Conservation (phyloP, 441 rosid species). For the Daphne laureola region DNA sequence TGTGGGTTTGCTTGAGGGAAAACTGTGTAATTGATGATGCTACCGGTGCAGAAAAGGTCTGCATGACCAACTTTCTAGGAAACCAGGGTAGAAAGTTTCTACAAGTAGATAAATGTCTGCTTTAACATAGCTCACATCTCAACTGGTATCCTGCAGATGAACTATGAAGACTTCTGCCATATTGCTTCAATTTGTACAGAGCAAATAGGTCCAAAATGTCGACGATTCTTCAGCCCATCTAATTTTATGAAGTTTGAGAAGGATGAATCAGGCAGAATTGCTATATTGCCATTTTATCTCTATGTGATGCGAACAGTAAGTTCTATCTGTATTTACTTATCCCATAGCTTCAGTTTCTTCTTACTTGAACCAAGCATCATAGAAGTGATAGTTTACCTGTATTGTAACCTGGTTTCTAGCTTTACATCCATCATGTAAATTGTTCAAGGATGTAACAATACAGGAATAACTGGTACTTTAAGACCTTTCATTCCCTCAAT, state of each 20-base stretch:
- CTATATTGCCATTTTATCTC: conserved; percentile 92
- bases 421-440: no score
- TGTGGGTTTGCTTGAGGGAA: conserved; percentile 98
- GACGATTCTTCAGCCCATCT: conserved; percentile 95
- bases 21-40: conserved; percentile 98
- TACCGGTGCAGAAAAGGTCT: conserved; percentile 96
- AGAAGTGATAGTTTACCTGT: no score
- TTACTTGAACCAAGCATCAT: no score
- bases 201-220: conserved; percentile 95
- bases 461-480: no score
- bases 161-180: conserved; percentile 97
- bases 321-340: conserved; percentile 5
- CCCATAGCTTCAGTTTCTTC: not conserved
- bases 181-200: conserved; percentile 94
- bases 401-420: no score
- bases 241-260: conserved; percentile 99
- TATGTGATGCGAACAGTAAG: conserved; percentile 99
- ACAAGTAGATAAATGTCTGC: not conserved
- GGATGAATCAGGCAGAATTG: conserved; percentile 98
- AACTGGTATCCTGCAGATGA: conserved; percentile 56
- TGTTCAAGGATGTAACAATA: no score
- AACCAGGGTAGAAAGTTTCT: not conserved
- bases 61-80: conserved; percentile 4
- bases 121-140: conserved; percentile 7
- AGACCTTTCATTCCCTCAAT: no score